Conservation (phyloP, 495 filamentous ascomycete genomes). For the Aspergillus sclerotioniger region DNA sequence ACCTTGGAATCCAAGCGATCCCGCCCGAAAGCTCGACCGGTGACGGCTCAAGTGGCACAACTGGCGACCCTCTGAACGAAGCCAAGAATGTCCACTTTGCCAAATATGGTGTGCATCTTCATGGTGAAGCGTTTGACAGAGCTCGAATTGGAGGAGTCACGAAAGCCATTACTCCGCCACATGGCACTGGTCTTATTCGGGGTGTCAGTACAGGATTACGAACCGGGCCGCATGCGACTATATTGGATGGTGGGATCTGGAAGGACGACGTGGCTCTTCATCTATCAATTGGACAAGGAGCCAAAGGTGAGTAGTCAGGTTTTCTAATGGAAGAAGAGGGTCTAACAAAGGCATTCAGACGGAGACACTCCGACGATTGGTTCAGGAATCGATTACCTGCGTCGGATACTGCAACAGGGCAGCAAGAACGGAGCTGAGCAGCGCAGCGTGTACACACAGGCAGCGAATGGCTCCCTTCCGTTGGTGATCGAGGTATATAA, state of each 20-base stretch:
- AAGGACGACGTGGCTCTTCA: conserved; percentile 45
- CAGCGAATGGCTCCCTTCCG: neutral
- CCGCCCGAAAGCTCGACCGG: conserved; percentile 47
- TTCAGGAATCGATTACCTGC: neutral
- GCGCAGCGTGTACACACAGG: neutral
- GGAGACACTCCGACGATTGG: neutral
- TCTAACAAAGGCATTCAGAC: neutral
- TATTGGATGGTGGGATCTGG: conserved; percentile 38
- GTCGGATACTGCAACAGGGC: neutral
- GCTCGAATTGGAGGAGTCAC: conserved; percentile 52
- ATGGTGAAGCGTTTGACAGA: conserved; percentile 40
- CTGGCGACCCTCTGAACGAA: conserved; percentile 10
- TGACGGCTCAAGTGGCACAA: conserved; percentile 32
- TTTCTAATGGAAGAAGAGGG: neutral
- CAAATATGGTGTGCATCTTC: conserved; percentile 49
- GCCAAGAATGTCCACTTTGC: conserved; percentile 38
- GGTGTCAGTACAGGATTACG: conserved; percentile 47
- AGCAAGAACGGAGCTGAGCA: neutral
- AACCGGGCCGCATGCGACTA: conserved; percentile 39
- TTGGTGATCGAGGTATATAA: neutral
- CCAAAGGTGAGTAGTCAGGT: conserved; percentile 16
- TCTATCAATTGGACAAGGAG: conserved; percentile 33
- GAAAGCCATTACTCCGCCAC: conserved; percentile 44
- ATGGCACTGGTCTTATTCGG: conserved; percentile 31
- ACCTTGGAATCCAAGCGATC: conserved; percentile 57